Evolutionary conservation across 768 basidiomycete species (phyloP).

Genomic region (Amanita exitialis): DNA sequence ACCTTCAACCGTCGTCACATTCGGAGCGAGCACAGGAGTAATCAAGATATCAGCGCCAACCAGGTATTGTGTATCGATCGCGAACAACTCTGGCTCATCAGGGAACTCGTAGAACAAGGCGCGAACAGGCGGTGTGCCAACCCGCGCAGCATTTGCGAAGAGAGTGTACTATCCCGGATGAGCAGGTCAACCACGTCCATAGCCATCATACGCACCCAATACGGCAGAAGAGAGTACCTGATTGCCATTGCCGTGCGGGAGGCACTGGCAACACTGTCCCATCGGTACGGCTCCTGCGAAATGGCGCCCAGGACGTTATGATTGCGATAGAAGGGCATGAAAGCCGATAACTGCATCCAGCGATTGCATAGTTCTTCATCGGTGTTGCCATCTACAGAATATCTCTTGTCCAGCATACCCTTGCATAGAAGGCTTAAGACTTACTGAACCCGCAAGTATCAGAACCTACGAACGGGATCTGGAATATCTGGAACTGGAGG

Average conservation of each 20-base stretch:
- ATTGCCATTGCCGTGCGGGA: conserved; percentile 61
- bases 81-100: conserved; percentile 52
- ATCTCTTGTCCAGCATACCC: neutral
- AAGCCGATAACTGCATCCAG: conserved; percentile 84
- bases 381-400: conserved; percentile 40
- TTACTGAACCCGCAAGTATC: conserved; percentile 63
- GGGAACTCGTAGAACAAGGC: conserved; percentile 78
- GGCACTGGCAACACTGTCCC: conserved; percentile 73
- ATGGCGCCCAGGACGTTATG: conserved; percentile 60
- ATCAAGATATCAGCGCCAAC: conserved; percentile 63
- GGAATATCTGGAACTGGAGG: conserved; percentile 77
- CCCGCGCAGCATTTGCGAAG: conserved; percentile 56
- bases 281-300: conserved; percentile 72
- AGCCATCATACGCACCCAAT: conserved; percentile 49
- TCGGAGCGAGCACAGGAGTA: conserved; percentile 65
- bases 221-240: conserved; percentile 64
- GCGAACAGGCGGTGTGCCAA: conserved; percentile 61
- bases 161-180: conserved; percentile 47
- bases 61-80: conserved; percentile 60
- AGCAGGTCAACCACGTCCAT: conserved; percentile 1
- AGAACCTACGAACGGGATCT: conserved; percentile 77
- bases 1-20: conserved; percentile 61
- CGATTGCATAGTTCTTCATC: conserved; percentile 76
- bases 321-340: conserved; percentile 76
- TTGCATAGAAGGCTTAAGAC: conserved; percentile 10